These are phyloP conservation scores for Cunninghamia lanceolata DNA, from an alignment of 75 land plant genomes.

Conservation along the genomic window DNA sequence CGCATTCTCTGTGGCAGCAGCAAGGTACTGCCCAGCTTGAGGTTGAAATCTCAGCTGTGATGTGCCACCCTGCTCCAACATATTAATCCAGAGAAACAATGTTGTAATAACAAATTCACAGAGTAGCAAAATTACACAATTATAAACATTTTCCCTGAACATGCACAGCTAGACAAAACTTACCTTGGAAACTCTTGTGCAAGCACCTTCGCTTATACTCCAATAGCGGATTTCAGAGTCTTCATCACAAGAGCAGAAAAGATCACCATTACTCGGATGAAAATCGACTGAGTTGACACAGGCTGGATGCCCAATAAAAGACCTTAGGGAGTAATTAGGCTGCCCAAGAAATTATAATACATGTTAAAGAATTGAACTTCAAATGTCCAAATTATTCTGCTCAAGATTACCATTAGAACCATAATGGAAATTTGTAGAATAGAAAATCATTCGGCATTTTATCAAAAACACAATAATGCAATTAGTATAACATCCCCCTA, in stretches of 20 bases:
- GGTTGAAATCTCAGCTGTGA: slow-evolving; percentile 53
- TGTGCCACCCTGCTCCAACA: slow-evolving; percentile 38
- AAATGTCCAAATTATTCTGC: background rate
- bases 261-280: slow-evolving; percentile 41
- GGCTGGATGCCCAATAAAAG: slow-evolving; percentile 37
- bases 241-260: slow-evolving; percentile 47
- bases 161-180: slow-evolving; percentile 3
- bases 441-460: background rate
- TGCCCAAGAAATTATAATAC: slow-evolving; percentile 13
- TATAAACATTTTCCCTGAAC: background rate
- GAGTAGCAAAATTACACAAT: background rate
- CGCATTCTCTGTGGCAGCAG: slow-evolving; percentile 49
- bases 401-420: background rate
- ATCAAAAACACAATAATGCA: background rate
- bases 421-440: background rate
- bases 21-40: slow-evolving; percentile 36
- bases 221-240: slow-evolving; percentile 51
- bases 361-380: background rate
- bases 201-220: slow-evolving; percentile 43
- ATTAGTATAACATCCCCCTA: background rate
- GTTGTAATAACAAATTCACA: background rate
- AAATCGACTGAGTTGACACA: slow-evolving; percentile 49
- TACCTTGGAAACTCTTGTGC: slow-evolving; percentile 44
- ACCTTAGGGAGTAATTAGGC: slow-evolving; percentile 42
- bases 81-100: background rate